A percentile compares a stretch with the other conserved stretches of the same genome.
phyloP scores from a whole-genome alignment of 2,329 filamentous ascomycete species.

The Alternaria arborescens region DNA sequence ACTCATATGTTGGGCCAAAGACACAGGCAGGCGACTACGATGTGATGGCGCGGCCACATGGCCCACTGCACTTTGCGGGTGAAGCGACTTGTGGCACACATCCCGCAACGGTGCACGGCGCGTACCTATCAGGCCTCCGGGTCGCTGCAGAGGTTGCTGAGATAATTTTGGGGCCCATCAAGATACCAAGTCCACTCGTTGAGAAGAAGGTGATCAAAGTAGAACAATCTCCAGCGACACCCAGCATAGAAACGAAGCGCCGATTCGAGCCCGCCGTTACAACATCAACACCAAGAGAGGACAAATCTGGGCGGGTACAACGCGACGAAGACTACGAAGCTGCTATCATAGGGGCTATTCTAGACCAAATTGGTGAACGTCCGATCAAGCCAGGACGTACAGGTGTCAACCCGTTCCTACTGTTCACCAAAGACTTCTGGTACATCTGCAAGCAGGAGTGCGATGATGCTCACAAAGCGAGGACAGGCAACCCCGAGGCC shows the following conservation, averaged over 20 bases:
- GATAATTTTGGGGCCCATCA: constrained; percentile 80
- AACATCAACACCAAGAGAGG: constrained; percentile 14
- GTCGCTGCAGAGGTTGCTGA: constrained; percentile 88
- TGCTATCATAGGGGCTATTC: constrained; percentile 65
- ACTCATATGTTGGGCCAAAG: constrained; percentile 87
- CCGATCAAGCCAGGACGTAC: constrained; percentile 76
- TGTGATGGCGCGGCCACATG: constrained; percentile 82
- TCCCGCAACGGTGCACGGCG: constrained; percentile 95
- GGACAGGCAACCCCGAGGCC: constrained; percentile 71
- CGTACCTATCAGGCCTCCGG: constrained; percentile 90
- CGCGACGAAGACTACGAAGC: constrained; percentile 62
- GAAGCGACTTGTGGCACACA: constrained; percentile 97
- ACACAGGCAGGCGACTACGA: constrained; percentile 92
- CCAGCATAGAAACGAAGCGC: constrained; percentile 34
- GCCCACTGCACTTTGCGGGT: constrained; percentile 92
- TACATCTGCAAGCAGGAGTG: constrained; percentile 69
- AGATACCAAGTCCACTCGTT: constrained; percentile 77
- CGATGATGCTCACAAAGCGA: constrained; percentile 70
- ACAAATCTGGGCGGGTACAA: constrained; percentile 35
- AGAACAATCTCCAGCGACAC: constrained; percentile 26
- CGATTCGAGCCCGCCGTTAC: constrained; percentile 30
- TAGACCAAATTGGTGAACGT: constrained; percentile 73
- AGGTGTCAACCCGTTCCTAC: constrained; percentile 83
- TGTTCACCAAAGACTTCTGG: constrained; percentile 84
- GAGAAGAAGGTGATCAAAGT: constrained; percentile 62